Evolutionary conservation across 768 basidiomycete genomes (phyloP), one percentile per base, ranked within the genome.

Genomic region (Trametes elegans): DNA sequence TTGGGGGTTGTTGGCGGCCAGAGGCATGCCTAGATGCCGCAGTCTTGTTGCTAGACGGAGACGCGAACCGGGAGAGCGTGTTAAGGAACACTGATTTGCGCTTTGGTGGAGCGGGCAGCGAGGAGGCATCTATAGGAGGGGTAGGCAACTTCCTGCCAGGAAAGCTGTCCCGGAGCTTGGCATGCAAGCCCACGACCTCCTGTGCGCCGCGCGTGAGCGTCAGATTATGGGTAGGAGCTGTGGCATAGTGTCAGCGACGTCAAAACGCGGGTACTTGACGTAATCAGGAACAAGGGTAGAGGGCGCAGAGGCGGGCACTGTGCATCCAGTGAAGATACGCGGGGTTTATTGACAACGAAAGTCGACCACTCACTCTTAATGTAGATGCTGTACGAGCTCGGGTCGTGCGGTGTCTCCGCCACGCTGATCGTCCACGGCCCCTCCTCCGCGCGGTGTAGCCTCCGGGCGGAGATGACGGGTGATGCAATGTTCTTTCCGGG

Each of bases 381-480:
- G 77, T 93, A 93, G 66, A 93, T 79, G 67, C 81, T 86, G 75
- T 87, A 93, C 8, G 84, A 81, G 60, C 78, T 75, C 41, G 83
- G 68, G 71, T 88, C 85, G 68, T 90, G 80, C 21, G 88, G 88
- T 48, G 83, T 86, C 75, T 92, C 89, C 59, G 92, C 92, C 60
- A 93, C 90, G 68, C 88, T 90, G 67, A 94, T 83, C 64, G 83
- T 84, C 92, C 92, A 94, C 21, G 84, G 89, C 13, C 88, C 89
- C 65, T 90, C 88, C 70, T 91, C 88, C 58, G 85, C 77, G 43
- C 88, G 81, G 29, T 78, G 66, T 79, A 75, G 61, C 79, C 71
- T 61, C 41, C 68, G 68, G 2, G 63, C 49, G 26, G 66, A 60
- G 53, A 67, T 74, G 43, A 65, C 56, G 39, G 60, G 66, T n/a